phyloP scores from a whole-genome alignment of 495 filamentous ascomycete species.

The Penicillium canescens region DNA sequence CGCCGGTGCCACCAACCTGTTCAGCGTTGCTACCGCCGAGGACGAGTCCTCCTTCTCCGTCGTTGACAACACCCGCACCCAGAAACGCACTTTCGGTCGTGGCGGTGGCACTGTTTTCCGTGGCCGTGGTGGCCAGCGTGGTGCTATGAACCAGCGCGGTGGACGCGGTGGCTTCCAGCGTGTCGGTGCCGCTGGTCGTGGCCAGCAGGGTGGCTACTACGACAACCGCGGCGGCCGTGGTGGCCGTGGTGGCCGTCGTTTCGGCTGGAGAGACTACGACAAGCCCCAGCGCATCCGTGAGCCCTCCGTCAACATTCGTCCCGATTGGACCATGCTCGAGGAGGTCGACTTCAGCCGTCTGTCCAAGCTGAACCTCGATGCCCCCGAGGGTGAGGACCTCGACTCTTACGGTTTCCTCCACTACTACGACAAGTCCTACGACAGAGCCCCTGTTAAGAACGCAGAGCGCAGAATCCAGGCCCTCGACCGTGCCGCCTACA shows the following conservation, averaged over 20 bases:
- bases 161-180: conserved; percentile 66
- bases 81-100: conserved; percentile 84
- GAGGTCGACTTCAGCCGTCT: conserved; percentile 98
- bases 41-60: conserved; percentile 98
- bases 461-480: conserved; percentile 82
- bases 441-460: conserved; percentile 86
- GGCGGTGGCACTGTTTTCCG: conserved; percentile 86
- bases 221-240: conserved; percentile 56
- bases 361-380: conserved; percentile 90
- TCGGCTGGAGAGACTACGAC: conserved; percentile 98
- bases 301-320: conserved; percentile 88
- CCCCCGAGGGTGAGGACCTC: conserved; percentile 90
- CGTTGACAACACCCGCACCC: conserved; percentile 87
- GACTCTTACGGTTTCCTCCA: conserved; percentile 95
- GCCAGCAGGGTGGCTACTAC: conserved; percentile 61
- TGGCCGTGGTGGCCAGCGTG: conserved; percentile 69
- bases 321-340: conserved; percentile 93
- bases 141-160: conserved; percentile 50
- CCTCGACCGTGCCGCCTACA: conserved; percentile 93
- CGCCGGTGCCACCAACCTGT: conserved; percentile 80
- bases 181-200: conserved; percentile 64
- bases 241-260: conserved; percentile 70
- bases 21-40: conserved; percentile 86
- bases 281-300: conserved; percentile 97
- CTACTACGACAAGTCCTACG: conserved; percentile 94